Percentiles rank a stretch among this genome's conserved stretches.
phyloP scores from a whole-genome alignment of 805 yeast genomes.

The Ascoidea asiatica region DNA sequence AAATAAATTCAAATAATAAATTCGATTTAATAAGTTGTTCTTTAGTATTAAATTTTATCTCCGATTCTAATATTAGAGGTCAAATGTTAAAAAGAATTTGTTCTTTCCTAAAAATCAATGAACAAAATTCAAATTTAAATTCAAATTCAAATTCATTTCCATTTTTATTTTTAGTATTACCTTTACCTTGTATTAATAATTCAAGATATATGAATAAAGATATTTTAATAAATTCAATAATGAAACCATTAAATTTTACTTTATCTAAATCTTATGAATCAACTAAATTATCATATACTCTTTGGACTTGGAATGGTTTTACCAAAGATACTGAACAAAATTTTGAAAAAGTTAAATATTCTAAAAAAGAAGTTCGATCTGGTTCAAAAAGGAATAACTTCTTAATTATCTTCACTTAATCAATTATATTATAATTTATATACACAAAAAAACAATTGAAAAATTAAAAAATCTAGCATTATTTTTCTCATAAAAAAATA shows the following conservation, averaged over 20 bases:
- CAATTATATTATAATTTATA: no score
- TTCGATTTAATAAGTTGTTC: slow-evolving; percentile 72
- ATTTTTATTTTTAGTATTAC: slow-evolving; percentile 65
- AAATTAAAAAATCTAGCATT: no score
- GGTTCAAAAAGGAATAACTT: not conserved
- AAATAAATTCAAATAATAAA: slow-evolving; percentile 26
- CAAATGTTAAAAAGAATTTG: slow-evolving; percentile 56
- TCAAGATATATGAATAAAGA: slow-evolving; percentile 60
- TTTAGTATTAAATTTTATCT: slow-evolving; percentile 79
- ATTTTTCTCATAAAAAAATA: no score
- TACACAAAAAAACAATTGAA: no score
- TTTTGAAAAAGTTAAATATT: no score
- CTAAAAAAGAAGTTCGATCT: not conserved
- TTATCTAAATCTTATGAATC: slow-evolving; percentile 39
- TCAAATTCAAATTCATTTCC: slow-evolving; percentile 14
- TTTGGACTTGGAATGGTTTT: slow-evolving; percentile 35
- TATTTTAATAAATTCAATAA: slow-evolving; percentile 28
- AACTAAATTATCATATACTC: slow-evolving; percentile 61
- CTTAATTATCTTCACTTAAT: not conserved
- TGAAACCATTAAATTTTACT: slow-evolving; percentile 48
- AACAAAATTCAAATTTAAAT: no score
- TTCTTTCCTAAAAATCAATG: slow-evolving; percentile 34
- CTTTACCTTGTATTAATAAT: slow-evolving; percentile 74
- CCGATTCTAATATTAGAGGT: slow-evolving; percentile 58
- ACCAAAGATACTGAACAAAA: not conserved